Evolutionary conservation across 345 rosid species (phyloP).

Genomic region (Limnanthes douglasii): DNA sequence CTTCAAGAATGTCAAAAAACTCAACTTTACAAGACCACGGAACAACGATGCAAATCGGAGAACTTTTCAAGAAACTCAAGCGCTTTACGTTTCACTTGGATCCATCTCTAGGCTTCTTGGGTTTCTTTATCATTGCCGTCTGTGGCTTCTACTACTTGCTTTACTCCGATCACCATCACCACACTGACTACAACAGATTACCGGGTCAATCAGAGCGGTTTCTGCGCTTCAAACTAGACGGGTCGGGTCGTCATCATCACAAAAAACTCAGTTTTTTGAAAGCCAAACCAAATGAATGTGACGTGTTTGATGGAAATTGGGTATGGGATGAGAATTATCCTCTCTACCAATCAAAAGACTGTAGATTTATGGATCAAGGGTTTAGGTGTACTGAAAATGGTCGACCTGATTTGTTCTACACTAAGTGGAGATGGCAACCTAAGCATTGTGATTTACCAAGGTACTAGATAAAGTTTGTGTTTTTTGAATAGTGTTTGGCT

Average conservation of each 20-base stretch:
- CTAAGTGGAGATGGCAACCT: constrained; percentile 99
- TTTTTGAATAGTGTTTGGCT: neutral
- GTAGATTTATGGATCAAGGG: constrained; percentile 68
- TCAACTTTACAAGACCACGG: too few relatives aligned
- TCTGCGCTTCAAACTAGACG: constrained; percentile 38
- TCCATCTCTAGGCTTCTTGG: too few relatives aligned
- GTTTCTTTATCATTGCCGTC: too few relatives aligned
- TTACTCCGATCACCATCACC: too few relatives aligned
- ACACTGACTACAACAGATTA: too few relatives aligned
- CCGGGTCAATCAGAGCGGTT: constrained; percentile 44
- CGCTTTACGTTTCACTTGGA: too few relatives aligned
- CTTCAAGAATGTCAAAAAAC: too few relatives aligned
- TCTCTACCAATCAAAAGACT: constrained; percentile 70
- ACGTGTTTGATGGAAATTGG: constrained; percentile 83
- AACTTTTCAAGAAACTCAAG: too few relatives aligned
- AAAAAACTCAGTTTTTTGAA: constrained; percentile 44
- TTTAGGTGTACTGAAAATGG: constrained; percentile 87
- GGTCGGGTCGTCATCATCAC: constrained; percentile 7
- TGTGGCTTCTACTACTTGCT: too few relatives aligned
- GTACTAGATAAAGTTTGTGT: constrained; percentile 13
- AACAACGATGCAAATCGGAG: too few relatives aligned
- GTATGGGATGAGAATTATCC: constrained; percentile 93
- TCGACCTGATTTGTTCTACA: constrained; percentile 68
- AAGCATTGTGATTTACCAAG: constrained; percentile 69
- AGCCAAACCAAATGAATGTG: constrained; percentile 39